These are phyloP conservation scores for Verticillium nonalfalfae DNA, from an alignment of 2,329 filamentous ascomycete species.

Conservation along the genomic window DNA sequence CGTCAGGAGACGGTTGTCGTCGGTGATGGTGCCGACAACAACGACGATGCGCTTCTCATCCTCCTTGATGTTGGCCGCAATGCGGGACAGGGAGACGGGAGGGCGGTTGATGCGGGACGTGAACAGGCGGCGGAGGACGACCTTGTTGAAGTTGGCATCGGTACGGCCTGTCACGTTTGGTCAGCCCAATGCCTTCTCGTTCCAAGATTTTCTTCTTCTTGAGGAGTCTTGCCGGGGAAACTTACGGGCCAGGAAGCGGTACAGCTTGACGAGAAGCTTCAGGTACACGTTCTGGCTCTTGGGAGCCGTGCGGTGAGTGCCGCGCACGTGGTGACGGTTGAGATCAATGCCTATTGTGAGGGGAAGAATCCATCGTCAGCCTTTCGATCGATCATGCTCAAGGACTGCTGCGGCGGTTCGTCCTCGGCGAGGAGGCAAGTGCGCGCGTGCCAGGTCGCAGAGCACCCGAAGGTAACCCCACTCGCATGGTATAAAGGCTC, in stretches of 20 bases:
- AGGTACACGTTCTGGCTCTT: conserved; percentile 99
- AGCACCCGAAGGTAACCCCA: conserved; percentile 13
- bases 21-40: conserved; percentile 90
- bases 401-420: not conserved
- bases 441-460: not conserved
- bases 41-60: conserved; percentile 82
- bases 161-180: conserved; percentile 66
- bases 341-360: conserved; percentile 62
- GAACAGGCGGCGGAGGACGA: conserved; percentile 92
- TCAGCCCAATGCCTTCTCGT: not conserved
- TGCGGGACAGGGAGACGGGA: conserved; percentile 89
- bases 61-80: conserved; percentile 64
- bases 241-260: conserved; percentile 94
- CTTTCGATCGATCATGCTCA: conserved; percentile 59
- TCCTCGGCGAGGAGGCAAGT: not conserved
- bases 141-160: conserved; percentile 97
- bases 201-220: not conserved
- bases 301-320: conserved; percentile 82
- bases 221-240: conserved; percentile 17
- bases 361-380: conserved; percentile 50
- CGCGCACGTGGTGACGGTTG: conserved; percentile 62
- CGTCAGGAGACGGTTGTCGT: conserved; percentile 89
- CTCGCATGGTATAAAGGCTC: conserved; percentile 29
- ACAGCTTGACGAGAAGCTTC: conserved; percentile 96
- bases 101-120: conserved; percentile 99